Evolutionary conservation across 352 stramenopile species (phyloP).

Genomic region (Phytophthora meadii): DNA sequence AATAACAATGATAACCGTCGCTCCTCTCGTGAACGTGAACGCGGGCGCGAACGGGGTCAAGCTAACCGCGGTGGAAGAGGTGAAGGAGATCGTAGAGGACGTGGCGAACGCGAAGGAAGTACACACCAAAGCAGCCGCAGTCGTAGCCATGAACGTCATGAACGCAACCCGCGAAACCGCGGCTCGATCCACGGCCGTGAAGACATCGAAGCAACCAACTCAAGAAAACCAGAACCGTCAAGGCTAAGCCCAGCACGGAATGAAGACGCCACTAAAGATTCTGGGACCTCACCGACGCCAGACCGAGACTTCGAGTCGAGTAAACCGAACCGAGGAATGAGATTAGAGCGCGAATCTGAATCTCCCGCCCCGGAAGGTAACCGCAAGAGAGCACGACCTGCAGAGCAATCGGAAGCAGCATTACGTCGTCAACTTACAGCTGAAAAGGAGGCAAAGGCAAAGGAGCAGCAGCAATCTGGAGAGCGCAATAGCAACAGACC

Average conservation of each 20-base stretch:
- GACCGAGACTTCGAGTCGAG: conserved; percentile 17
- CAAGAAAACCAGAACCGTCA: conserved; percentile 14
- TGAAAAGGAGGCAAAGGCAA: conserved; percentile 64
- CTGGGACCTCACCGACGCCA: conserved; percentile 17
- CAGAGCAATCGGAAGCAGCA: conserved; percentile 69
- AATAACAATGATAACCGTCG: conserved; percentile 33
- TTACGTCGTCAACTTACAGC: conserved; percentile 78
- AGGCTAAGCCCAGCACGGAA: conserved; percentile 23
- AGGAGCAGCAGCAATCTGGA: conserved; percentile 33
- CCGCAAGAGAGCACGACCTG: conserved; percentile 57
- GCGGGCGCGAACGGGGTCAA: conserved; percentile 37
- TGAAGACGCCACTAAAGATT: conserved; percentile 25
- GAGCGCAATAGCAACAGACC: conserved; percentile 29
- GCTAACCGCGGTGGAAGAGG: conserved; percentile 30
- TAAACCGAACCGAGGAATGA: conserved; percentile 23
- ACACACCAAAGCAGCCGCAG: conserved; percentile 28
- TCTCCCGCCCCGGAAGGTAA: conserved; percentile 15
- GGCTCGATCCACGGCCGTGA: conserved; percentile 26
- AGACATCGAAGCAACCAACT: conserved; percentile 15
- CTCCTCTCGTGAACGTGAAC: conserved; percentile 40
- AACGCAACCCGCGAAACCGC: conserved; percentile 29
- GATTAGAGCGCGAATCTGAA: conserved; percentile 34
- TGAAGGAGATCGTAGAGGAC: conserved; percentile 30
- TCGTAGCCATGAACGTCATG: conserved; percentile 36
- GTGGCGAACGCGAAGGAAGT: conserved; percentile 19